A percentile compares a stretch with the other conserved stretches of the same genome.
Evolutionary conservation across 2,329 filamentous ascomycete genomes (phyloP).

Genomic region (Aspergillus fischeri): DNA sequence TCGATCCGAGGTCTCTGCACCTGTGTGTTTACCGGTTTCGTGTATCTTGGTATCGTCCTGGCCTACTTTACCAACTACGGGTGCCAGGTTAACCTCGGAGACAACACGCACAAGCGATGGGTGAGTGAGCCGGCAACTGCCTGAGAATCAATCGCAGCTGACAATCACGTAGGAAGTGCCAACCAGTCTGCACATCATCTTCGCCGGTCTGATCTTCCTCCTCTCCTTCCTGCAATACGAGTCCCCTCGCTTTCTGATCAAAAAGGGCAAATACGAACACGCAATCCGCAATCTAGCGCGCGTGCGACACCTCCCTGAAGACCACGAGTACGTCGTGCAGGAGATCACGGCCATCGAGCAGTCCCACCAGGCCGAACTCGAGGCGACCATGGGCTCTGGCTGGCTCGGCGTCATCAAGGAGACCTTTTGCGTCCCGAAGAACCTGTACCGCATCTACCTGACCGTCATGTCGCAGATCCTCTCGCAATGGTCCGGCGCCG

Average conservation of each 20-base stretch:
- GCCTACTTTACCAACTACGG: constrained; percentile 74
- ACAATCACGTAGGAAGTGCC: constrained; percentile 48
- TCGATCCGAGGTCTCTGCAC: constrained; percentile 70
- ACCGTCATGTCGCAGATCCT: constrained; percentile 66
- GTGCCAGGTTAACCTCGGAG: constrained; percentile 48
- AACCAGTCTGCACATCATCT: constrained; percentile 72
- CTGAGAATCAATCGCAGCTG: constrained; percentile 14
- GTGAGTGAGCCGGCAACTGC: constrained; percentile 36
- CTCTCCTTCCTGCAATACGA: constrained; percentile 67
- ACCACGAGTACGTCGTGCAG: constrained; percentile 58
- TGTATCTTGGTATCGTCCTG: constrained; percentile 74
- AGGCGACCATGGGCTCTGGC: constrained; percentile 64
- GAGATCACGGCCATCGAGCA: constrained; percentile 63
- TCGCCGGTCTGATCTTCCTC: constrained; percentile 66
- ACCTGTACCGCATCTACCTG: constrained; percentile 69
- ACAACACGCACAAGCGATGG: constrained; percentile 44
- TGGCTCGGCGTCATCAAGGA: constrained; percentile 64
- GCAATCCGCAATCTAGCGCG: constrained; percentile 43
- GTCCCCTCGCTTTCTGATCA: constrained; percentile 68
- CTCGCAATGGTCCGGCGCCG: constrained; percentile 70
- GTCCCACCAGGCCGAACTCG: constrained; percentile 65
- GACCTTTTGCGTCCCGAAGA: constrained; percentile 62
- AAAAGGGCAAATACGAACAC: constrained; percentile 55
- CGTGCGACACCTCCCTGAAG: constrained; percentile 56
- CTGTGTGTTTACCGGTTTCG: constrained; percentile 64